These are phyloP conservation scores for Hymenoscyphus fructigenus DNA, from an alignment of 2,329 filamentous ascomycete genomes.

Conservation along the genomic window DNA sequence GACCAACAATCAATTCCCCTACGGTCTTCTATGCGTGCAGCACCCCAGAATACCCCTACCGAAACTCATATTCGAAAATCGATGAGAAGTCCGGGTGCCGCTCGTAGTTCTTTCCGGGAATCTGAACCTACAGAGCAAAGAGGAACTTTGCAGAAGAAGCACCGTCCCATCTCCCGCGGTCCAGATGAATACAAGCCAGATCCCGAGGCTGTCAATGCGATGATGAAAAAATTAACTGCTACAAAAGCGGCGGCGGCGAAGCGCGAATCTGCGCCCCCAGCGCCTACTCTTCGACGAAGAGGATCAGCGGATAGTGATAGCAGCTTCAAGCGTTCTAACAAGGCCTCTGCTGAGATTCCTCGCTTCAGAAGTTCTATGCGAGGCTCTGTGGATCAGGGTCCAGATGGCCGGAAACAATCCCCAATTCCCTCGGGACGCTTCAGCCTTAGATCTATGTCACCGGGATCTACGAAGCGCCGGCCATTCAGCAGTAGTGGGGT, in stretches of 20 bases:
- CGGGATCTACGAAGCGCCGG: conserved; percentile 51
- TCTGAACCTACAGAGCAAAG: conserved; percentile 23
- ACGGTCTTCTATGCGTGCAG: conserved; percentile 48
- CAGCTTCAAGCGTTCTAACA: conserved; percentile 69
- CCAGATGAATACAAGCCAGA: conserved; percentile 19
- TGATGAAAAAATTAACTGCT: conserved; percentile 25
- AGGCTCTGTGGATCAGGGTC: conserved; percentile 30
- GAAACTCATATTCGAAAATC: conserved; percentile 35
- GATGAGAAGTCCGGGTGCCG: conserved; percentile 30
- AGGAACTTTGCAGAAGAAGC: conserved; percentile 39
- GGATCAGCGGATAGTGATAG: conserved; percentile 71
- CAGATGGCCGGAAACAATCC: conserved; percentile 34
- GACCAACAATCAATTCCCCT: conserved; percentile 38
- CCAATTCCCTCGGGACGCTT: conserved; percentile 57
- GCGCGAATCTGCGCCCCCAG: conserved; percentile 15
- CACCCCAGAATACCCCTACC: conserved; percentile 26
- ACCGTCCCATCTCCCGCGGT: conserved; percentile 34
- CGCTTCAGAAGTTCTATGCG: conserved; percentile 77
- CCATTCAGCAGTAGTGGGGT: conserved; percentile 44
- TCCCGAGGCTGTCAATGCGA: conserved; percentile 24
- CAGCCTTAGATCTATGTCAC: conserved; percentile 70
- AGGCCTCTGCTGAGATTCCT: conserved; percentile 50
- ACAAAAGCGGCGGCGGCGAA: conserved; percentile 22
- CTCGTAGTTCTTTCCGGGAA: conserved; percentile 29
- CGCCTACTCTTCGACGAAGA: conserved; percentile 47